Conservation (phyloP, 306 rosid species). For the Castanospermum australe region DNA sequence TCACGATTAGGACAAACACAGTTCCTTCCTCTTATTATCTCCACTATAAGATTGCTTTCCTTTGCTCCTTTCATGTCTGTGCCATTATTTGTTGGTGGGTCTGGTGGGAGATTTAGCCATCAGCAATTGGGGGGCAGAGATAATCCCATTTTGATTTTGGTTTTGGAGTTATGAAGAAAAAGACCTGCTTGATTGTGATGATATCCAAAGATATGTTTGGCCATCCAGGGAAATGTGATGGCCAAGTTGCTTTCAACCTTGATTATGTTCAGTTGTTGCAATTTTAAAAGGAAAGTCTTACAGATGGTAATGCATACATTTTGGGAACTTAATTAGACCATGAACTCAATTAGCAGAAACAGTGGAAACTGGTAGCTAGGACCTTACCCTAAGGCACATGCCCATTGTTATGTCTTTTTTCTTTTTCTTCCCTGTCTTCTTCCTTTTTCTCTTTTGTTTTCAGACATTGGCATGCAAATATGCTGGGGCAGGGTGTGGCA, state of each 20-base stretch:
- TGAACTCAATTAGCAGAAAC: not conserved
- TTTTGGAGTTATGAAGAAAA: slow-evolving; percentile 40
- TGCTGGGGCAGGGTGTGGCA: not conserved
- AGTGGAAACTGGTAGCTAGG: not conserved
- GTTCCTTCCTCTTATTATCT: slow-evolving; percentile 24
- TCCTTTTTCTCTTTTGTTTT: not conserved
- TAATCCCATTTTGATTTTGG: slow-evolving; percentile 37
- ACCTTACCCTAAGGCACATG: not conserved
- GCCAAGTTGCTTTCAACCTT: slow-evolving; percentile 26
- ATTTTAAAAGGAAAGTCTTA: not conserved
- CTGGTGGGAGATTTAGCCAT: slow-evolving; percentile 30
- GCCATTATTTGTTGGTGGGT: slow-evolving; percentile 43
- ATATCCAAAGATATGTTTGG: slow-evolving; percentile 19
- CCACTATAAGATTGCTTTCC: slow-evolving; percentile 29
- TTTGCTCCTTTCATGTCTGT: slow-evolving; percentile 23
- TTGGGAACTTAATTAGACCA: not conserved
- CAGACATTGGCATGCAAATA: not conserved
- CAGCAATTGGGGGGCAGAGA: slow-evolving; percentile 39
- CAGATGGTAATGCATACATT: not conserved
- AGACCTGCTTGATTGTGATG: not conserved
- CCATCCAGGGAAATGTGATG: not conserved
- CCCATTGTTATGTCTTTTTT: not conserved
- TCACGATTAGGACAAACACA: slow-evolving; percentile 37
- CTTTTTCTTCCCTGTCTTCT: not conserved
- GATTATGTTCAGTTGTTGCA: not conserved